Percentiles rank a stretch among this genome's conserved stretches.
Conservation (phyloP, 192 early-diverging fungal species). For the Umbelopsis sp. region DNA sequence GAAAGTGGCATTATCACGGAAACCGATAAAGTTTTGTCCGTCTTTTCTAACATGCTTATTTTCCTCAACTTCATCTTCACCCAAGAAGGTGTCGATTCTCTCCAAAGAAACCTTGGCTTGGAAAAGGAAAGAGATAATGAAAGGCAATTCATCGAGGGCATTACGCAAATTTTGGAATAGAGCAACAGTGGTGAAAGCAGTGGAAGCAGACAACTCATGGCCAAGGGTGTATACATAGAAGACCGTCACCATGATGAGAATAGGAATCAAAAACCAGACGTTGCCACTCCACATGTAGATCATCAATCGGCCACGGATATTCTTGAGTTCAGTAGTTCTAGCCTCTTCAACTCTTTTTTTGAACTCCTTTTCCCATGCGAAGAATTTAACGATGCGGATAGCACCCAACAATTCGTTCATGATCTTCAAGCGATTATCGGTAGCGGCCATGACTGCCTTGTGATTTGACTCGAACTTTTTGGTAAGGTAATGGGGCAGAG, state of each 20-base stretch:
- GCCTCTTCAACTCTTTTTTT: slow-evolving; percentile 64
- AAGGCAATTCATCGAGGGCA: slow-evolving; percentile 65
- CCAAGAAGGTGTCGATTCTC: slow-evolving; percentile 77
- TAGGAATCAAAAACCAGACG: slow-evolving; percentile 59
- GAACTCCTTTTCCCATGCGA: slow-evolving; percentile 84
- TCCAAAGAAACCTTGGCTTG: slow-evolving; percentile 67
- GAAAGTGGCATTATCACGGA: slow-evolving; percentile 67
- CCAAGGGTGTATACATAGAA: slow-evolving; percentile 66
- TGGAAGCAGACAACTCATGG: slow-evolving; percentile 61
- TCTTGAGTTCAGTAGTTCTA: slow-evolving; percentile 66
- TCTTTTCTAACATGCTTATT: slow-evolving; percentile 1
- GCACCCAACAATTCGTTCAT: slow-evolving; percentile 88
- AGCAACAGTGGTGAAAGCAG: slow-evolving; percentile 72
- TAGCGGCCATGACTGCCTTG: slow-evolving; percentile 58
- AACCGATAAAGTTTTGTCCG: slow-evolving; percentile 59
- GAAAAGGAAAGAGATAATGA: slow-evolving; percentile 59
- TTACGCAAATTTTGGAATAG: slow-evolving; percentile 74
- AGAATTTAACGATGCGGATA: slow-evolving; percentile 93
- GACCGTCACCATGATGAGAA: slow-evolving; percentile 62
- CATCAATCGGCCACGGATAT: slow-evolving; percentile 52
- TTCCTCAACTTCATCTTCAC: slow-evolving; percentile 66
- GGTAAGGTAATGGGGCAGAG: slow-evolving; percentile 54
- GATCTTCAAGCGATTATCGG: slow-evolving; percentile 79
- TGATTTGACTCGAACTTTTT: slow-evolving; percentile 48
- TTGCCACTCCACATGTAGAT: slow-evolving; percentile 61